phyloP scores from a whole-genome alignment of 306 rosid species.

The Dicorynia guianensis region DNA sequence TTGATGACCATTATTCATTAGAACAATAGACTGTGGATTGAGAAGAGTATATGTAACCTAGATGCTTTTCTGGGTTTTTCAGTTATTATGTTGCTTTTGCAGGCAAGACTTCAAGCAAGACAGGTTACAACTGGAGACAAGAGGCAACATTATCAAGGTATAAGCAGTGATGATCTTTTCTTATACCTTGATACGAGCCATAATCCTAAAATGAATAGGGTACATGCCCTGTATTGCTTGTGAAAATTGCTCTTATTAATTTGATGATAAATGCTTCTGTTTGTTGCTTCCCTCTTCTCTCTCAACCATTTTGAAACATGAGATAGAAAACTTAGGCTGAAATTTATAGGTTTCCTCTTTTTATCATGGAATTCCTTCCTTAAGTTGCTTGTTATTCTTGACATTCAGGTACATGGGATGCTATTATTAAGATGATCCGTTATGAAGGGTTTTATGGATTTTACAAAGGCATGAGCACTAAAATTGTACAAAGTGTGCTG shows the following conservation, averaged over 20 bases:
- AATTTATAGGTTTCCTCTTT: neutral
- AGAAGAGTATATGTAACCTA: neutral
- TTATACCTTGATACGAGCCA: constrained; percentile 24
- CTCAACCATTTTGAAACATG: neutral
- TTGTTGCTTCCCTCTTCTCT: neutral
- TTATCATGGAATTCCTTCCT: constrained; percentile 14
- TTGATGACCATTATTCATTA: neutral
- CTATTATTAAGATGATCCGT: constrained; percentile 82
- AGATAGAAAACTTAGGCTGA: neutral
- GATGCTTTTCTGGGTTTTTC: neutral
- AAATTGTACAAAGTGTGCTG: constrained; percentile 88
- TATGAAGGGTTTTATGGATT: constrained; percentile 85
- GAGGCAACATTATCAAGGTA: constrained; percentile 85
- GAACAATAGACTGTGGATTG: neutral
- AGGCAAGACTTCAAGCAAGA: constrained; percentile 93
- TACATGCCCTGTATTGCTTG: neutral
- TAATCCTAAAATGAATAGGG: neutral
- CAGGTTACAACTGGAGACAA: constrained; percentile 76
- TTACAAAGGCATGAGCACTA: constrained; percentile 95
- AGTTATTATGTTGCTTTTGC: constrained; percentile 36
- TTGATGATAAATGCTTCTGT: neutral
- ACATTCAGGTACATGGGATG: constrained; percentile 85
- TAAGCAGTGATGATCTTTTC: constrained; percentile 29
- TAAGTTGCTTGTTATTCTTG: constrained; percentile 17
- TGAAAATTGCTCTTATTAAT: constrained; percentile 13